phyloP scores from a whole-genome alignment of 441 rosid genomes.

The Capsella rubella region DNA sequence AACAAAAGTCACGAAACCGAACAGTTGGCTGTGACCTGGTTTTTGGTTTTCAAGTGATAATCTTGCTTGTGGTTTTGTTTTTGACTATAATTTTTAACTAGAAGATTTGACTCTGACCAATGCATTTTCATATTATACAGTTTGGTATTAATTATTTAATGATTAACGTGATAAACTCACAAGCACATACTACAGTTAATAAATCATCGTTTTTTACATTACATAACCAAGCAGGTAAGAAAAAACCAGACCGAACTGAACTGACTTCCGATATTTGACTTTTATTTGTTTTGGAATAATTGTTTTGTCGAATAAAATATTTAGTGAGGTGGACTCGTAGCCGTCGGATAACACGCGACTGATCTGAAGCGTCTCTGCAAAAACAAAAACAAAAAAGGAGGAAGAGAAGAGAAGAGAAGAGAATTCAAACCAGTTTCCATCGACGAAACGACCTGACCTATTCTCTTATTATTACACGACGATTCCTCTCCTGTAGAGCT shows the following conservation, averaged over 20 bases:
- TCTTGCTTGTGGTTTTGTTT: background rate
- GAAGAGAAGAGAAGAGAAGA: background rate
- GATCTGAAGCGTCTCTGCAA: conserved; percentile 36
- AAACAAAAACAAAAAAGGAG: background rate
- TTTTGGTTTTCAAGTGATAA: background rate
- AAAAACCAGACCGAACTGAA: conserved; percentile 29
- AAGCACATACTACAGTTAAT: background rate
- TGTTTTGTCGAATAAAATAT: background rate
- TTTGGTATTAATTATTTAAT: no score
- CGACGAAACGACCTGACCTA: conserved; percentile 37
- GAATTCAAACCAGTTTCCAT: conserved; percentile 44
- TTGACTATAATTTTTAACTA: background rate
- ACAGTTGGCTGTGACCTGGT: background rate
- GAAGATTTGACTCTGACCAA: conserved; percentile 13
- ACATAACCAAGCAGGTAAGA: no score
- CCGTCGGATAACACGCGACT: conserved; percentile 45
- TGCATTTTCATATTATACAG: background rate
- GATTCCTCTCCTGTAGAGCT: background rate
- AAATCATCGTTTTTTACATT: background rate
- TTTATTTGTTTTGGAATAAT: conserved; percentile 6
- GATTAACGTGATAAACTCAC: conserved; percentile 6
- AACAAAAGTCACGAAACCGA: conserved; percentile 3
- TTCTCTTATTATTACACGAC: background rate
- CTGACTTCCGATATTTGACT: background rate
- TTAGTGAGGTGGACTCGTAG: conserved; percentile 27